Evolutionary conservation across 179 eudicot genomes (phyloP).

Genomic region (Dionaea muscipula): DNA sequence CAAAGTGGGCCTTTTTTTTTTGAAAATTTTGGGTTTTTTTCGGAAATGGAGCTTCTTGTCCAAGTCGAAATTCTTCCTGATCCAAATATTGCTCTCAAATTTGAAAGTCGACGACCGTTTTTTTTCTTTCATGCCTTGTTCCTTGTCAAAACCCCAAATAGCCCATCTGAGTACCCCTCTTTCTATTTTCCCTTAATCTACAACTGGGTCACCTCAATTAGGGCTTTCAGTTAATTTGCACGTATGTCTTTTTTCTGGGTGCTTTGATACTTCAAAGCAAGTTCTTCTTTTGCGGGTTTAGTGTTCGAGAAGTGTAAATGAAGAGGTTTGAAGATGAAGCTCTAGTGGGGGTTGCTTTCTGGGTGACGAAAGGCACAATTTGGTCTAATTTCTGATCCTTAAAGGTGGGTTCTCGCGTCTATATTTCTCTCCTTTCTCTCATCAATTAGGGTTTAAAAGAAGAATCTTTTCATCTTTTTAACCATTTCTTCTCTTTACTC

Average conservation of each 20-base stretch:
- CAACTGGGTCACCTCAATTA: no score
- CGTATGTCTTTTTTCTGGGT: neutral
- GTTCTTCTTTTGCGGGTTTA: neutral
- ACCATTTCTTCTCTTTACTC: neutral
- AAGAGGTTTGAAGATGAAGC: slow-evolving; percentile 28
- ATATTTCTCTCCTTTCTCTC: slow-evolving; percentile 16
- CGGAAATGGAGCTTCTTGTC: no score
- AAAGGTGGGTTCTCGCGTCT: slow-evolving; percentile 30
- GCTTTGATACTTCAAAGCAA: neutral
- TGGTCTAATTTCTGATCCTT: slow-evolving; percentile 25
- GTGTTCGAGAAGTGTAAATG: neutral
- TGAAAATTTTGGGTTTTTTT: no score
- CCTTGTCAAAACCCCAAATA: no score
- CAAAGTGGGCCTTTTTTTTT: no score
- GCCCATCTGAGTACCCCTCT: no score
- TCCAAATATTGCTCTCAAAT: no score
- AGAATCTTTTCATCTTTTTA: neutral
- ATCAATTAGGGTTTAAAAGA: neutral
- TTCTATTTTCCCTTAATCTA: no score
- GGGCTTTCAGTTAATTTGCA: no score
- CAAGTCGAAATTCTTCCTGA: no score
- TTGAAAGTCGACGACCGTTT: no score
- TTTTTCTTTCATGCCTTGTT: no score
- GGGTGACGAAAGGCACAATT: slow-evolving; percentile 15
- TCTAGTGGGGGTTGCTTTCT: slow-evolving; percentile 25